These are phyloP conservation scores for Elongisporangium senticosum DNA, from an alignment of 352 stramenopile species.

Conservation along the genomic window DNA sequence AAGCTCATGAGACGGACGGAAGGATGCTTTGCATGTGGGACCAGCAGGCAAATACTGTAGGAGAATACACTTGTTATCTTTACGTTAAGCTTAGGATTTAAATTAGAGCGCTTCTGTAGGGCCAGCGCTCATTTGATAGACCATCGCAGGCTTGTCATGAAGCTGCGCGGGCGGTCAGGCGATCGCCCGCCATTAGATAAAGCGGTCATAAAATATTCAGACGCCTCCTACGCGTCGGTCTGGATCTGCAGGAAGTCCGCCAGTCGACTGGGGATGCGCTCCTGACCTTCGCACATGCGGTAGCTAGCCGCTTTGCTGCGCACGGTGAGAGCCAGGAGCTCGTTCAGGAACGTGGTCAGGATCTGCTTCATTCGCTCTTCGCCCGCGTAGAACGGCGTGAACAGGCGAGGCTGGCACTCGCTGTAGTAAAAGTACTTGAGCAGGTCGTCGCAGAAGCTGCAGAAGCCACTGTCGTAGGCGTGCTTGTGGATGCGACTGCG, in stretches of 20 bases:
- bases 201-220: not conserved
- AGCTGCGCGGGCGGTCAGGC: not conserved
- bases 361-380: conserved; percentile 21
- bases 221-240: not conserved
- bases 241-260: conserved; percentile 23
- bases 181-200: not conserved
- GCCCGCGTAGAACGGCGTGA: conserved; percentile 26
- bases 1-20: not conserved
- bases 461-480: conserved; percentile 20
- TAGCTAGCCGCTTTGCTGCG: conserved; percentile 22
- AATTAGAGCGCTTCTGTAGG: not conserved
- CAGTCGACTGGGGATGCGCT: conserved; percentile 32
- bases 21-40: not conserved
- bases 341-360: conserved; percentile 28
- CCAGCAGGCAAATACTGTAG: not conserved
- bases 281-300: conserved; percentile 29
- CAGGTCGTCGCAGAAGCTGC: conserved; percentile 34
- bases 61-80: not conserved
- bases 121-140: not conserved
- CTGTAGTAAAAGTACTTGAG: conserved; percentile 27
- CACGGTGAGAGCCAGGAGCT: conserved; percentile 25
- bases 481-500: conserved; percentile 36
- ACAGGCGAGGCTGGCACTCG: conserved; percentile 22
- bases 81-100: not conserved
- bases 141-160: not conserved